Base-by-base conservation (phyloP, 345 rosid genomes). In the Ceriops tagal region DNA sequence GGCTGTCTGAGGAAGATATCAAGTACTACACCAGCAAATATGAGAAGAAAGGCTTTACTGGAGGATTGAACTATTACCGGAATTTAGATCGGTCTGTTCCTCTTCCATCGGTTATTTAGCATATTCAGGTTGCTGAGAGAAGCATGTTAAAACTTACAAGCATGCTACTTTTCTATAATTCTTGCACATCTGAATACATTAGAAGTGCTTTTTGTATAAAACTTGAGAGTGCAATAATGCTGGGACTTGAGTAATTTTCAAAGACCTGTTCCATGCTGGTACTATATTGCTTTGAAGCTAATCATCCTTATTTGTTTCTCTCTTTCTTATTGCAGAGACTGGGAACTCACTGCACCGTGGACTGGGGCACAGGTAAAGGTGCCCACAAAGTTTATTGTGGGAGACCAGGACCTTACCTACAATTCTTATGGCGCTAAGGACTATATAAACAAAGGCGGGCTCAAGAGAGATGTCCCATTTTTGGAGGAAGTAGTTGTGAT, bases 371-470 rank as follows among this genome's bases (percentile, higher is more conserved):
- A 69, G 49, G 57, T 75, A 15, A 75, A 51, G 65, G 78, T 75
- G 13, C 73, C 78, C 0, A 64, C 16, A 0, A 75, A 75, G 32
- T 69, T 55, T 37, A 43, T 74, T 21, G 61, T 67, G 10, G 81
- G 81, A 0, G 81, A 80, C 22, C 79, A 63, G 56, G 81, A 80
- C 76, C 66, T 80, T 1, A 62, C 68, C 30, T 80, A 80, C 24
- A 68, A 71, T 37, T n/a, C 66, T 35, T 21, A 65, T 0, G 69
- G 71, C 5, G 20, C 53, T 47, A 80, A 77, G 68, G 78, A 77
- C 10, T 74, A 55, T 27, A 69, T 82, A 22, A 69, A 69, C 68
- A 61, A 66, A 27, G 83, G 82, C 9, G 77, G 73, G 15, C 47
- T 77, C 46, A 67, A 80, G 72, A 70, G 57, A 62, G 51, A 8